Evolutionary conservation across 1,284 basidiomycete species (phyloP).

Genomic region (Boletus semigastroideus): DNA sequence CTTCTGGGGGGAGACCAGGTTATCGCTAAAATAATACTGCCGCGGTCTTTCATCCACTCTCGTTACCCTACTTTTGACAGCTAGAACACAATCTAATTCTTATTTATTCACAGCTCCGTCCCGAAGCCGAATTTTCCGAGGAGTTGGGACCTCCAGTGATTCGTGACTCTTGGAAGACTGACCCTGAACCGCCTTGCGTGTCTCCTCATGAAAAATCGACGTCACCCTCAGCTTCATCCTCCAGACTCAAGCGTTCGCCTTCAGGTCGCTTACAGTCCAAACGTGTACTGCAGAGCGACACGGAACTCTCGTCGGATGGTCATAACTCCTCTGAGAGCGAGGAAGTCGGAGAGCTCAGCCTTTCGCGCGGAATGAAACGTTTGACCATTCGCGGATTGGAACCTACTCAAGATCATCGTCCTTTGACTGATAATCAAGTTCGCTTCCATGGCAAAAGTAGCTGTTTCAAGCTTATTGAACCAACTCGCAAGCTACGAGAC

Average conservation of each 20-base stretch:
- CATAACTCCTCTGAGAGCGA: conserved; percentile 41
- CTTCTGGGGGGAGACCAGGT: background rate
- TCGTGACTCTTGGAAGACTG: conserved; percentile 71
- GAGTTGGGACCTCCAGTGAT: conserved; percentile 69
- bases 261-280: conserved; percentile 11
- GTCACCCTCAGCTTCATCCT: conserved; percentile 21
- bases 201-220: conserved; percentile 24
- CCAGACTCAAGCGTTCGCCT: conserved; percentile 14
- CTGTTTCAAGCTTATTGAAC: conserved; percentile 51
- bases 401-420: conserved; percentile 26
- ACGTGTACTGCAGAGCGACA: conserved; percentile 27
- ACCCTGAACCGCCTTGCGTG: conserved; percentile 20
- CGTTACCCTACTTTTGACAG: background rate
- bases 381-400: conserved; percentile 40
- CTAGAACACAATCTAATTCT: conserved; percentile 10
- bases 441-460: conserved; percentile 67
- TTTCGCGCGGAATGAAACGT: conserved; percentile 39
- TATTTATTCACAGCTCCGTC: conserved; percentile 53
- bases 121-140: conserved; percentile 62
- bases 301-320: conserved; percentile 36
- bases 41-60: conserved; percentile 1
- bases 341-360: conserved; percentile 38
- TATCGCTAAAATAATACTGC: background rate
- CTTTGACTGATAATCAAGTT: conserved; percentile 35
- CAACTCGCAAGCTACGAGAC: conserved; percentile 52